phyloP scores from a whole-genome alignment of 257 asterid species.

The Solanum habrochaites region DNA sequence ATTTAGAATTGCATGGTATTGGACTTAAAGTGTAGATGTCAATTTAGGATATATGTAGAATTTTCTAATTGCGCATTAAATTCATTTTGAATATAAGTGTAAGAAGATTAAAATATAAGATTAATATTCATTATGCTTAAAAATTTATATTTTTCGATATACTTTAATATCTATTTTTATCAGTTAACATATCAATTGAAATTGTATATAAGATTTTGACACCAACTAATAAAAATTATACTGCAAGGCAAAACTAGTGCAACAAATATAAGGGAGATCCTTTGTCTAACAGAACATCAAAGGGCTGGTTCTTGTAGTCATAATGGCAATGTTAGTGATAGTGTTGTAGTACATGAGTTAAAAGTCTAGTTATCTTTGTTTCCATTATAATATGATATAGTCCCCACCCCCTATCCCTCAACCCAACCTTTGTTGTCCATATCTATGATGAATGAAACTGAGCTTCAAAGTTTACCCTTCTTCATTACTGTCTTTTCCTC shows the following conservation, averaged over 20 bases:
- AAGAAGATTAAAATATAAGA: too few species aligned
- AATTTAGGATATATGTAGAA: too few species aligned
- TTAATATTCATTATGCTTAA: too few species aligned
- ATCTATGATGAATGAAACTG: background rate
- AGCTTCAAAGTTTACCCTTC: background rate
- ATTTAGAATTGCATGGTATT: too few species aligned
- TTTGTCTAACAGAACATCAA: slow-evolving; percentile 26
- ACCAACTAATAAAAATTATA: too few species aligned
- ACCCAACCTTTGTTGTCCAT: slow-evolving; percentile 2
- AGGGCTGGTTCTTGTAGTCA: background rate
- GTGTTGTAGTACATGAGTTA: background rate
- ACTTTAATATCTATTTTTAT: too few species aligned
- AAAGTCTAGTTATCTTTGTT: background rate
- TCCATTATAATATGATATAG: background rate
- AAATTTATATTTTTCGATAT: too few species aligned
- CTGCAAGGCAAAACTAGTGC: background rate
- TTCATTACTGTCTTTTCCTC: background rate
- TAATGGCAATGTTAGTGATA: background rate
- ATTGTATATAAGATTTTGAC: too few species aligned
- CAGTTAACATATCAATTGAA: too few species aligned
- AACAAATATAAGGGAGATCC: background rate
- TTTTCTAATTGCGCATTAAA: too few species aligned
- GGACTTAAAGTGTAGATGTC: too few species aligned
- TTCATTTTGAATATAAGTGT: too few species aligned
- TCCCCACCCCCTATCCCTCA: background rate